Evolutionary conservation across 2,329 filamentous ascomycete species (phyloP).

Genomic region (Sclerotiophoma versabilis): DNA sequence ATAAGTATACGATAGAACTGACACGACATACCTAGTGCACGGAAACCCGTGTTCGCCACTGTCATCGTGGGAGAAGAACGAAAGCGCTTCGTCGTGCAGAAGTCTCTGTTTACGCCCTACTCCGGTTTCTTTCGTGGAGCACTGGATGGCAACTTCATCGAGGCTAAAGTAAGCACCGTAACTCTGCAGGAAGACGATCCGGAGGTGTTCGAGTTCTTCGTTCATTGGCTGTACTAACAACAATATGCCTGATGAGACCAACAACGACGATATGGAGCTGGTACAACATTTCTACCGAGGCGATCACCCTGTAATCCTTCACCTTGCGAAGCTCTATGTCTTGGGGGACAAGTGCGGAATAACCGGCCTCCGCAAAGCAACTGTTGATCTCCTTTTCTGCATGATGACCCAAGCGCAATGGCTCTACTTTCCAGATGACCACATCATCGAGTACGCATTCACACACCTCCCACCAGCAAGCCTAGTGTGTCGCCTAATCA

Average conservation of each 20-base stretch:
- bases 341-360: slow-evolving; percentile 16
- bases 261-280: slow-evolving; percentile 3
- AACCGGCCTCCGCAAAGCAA: neutral
- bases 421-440: neutral
- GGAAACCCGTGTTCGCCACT: slow-evolving; percentile 2
- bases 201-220: slow-evolving; percentile 12
- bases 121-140: slow-evolving; percentile 22
- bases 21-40: neutral
- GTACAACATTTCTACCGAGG: neutral
- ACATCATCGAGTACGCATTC: neutral
- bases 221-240: slow-evolving; percentile 25
- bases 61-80: slow-evolving; percentile 15
- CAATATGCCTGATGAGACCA: neutral
- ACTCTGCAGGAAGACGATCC: slow-evolving; percentile 6
- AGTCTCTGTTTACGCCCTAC: slow-evolving; percentile 14
- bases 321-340: neutral
- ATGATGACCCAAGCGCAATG: neutral
- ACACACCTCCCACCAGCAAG: neutral
- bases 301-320: neutral
- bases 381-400: neutral
- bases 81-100: slow-evolving; percentile 13
- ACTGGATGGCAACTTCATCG: slow-evolving; percentile 18
- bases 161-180: slow-evolving; percentile 19
- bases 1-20: neutral
- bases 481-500: neutral